Evolutionary conservation across 2,329 filamentous ascomycete species (phyloP), one percentile per base, ranked within the genome.

Genomic region (Penicillium sclerotiorum): DNA sequence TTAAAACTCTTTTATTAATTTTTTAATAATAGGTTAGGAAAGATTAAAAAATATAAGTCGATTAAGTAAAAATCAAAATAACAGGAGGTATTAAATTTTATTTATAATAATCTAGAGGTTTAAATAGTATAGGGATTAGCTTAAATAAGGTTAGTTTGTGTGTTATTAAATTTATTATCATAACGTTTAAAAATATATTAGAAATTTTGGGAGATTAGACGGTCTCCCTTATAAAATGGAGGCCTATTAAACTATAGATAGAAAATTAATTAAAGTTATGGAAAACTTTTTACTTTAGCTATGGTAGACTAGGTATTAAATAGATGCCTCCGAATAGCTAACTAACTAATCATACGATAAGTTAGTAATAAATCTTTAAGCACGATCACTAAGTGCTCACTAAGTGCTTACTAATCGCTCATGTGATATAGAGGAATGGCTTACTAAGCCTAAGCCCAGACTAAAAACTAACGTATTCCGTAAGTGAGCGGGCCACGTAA

Each of bases 241-340:
- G 45, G 49, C 13, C 38, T 30, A 49, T 55, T 33, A 48, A 48
- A 49, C 43, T 45, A 20, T 41, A 45, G 21, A 22, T 38, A 11
- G 27, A 8, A 42, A 41, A 23, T 35, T 39, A 48, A 52, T 43
- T 18, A 49, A 18, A 25, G 42, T 27, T 44, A 35, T 53, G 30
- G 44, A 38, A 44, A 49, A 38, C 33, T 56, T 51, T 53, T n/a
- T n/a, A 15, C 44, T 45, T 53, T 49, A 47, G 23, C 50, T 22
- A 37, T 46, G 47, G 23, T 51, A n/a, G 45, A 36, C 38, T 56
- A 41, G 36, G 50, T 56, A 50, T 50, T 48, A 28, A 50, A 47
- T 56, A 49, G 41, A 53, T 50, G 41, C 30, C 50, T 49, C 30
- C 51, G 40, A 27, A 39, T 8, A 49, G 30, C 49, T 30, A 45